Evolutionary conservation across 2,329 filamentous ascomycete species (phyloP), one percentile per base, ranked within the genome.

Genomic region (Botrytis pseudocinerea): DNA sequence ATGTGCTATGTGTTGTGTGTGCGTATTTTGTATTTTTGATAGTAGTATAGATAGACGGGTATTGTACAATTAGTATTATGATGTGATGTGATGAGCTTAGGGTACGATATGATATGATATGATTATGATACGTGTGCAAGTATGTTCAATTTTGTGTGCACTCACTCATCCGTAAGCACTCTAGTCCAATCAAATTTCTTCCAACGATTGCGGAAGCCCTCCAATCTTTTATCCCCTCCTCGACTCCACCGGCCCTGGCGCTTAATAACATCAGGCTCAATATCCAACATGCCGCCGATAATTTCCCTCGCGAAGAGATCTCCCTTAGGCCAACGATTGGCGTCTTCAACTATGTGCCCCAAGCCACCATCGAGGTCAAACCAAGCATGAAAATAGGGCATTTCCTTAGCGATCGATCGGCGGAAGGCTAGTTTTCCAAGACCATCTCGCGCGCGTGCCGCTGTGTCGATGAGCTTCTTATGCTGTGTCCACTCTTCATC

Each of bases 351-450:
- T 14, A 99, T 86, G 81, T 99, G 96, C 0, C 94, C 96, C 76
- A 99, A 83, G 0, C 96, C 96, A 3, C 96, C 96, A 80, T 99
- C 95, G 1, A 99, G 85, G 70, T 90, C 89, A 81, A 98, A 98
- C 95, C 95, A 99, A 32, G 91, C 95, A 82, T 99, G 96, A 79
- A 99, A 99, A 82, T 99, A 99, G 0, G 97, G 95, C 93, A 97
- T 95, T 84, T 99, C 95, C 83, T 97, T 97, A 20, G 93, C 93
- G 74, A 99, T 85, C 32, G 88, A 92, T 73, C 90, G 87, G 1
- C 95, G 88, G 82, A 99, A 99, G 1, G 96, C 95, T 70, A 88
- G 82, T 79, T 92, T 92, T 0, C 95, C 96, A 75, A 94, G 82
- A 0, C 92, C 93, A 3, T 89, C 86, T n/a, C 85, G 82, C 73